phyloP scores from a whole-genome alignment of 306 rosid genomes.

The Hylodesmum podocarpum region DNA sequence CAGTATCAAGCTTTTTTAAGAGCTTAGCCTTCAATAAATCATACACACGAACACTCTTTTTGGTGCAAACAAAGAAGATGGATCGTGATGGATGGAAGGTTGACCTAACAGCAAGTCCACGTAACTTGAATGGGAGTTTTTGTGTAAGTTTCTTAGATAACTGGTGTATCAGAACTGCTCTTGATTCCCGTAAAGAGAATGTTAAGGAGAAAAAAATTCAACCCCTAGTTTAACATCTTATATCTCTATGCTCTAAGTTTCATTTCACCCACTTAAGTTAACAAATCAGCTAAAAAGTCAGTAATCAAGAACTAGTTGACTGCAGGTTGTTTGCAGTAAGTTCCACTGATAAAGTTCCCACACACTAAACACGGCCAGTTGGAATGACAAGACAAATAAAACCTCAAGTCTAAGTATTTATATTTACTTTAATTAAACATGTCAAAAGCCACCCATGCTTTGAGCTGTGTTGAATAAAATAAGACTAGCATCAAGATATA shows the following conservation, averaged over 20 bases:
- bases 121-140: conserved; percentile 76
- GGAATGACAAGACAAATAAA: not conserved
- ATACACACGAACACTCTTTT: conserved; percentile 74
- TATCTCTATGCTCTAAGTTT: not conserved
- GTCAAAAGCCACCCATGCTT: conserved; percentile 5
- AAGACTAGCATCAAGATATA: not conserved
- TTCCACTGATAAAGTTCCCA: not conserved
- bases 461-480: not conserved
- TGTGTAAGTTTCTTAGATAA: conserved; percentile 77
- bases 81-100: conserved; percentile 86
- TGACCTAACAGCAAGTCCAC: conserved; percentile 80
- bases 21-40: conserved; percentile 64
- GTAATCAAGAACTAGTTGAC: not conserved
- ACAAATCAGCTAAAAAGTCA: not conserved
- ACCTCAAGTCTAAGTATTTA: not conserved
- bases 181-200: conserved; percentile 74
- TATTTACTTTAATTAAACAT: conserved; percentile 7
- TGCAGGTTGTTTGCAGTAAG: not conserved
- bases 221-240: not conserved
- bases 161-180: conserved; percentile 78
- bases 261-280: not conserved
- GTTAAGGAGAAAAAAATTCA: conserved; percentile 63
- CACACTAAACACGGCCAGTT: not conserved
- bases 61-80: conserved; percentile 73
- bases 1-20: conserved; percentile 77